Percentiles rank a stretch among this genome's conserved stretches.
Evolutionary conservation across 2,329 filamentous ascomycete species (phyloP).

Genomic region (Pseudogymnoascus verrucosus): DNA sequence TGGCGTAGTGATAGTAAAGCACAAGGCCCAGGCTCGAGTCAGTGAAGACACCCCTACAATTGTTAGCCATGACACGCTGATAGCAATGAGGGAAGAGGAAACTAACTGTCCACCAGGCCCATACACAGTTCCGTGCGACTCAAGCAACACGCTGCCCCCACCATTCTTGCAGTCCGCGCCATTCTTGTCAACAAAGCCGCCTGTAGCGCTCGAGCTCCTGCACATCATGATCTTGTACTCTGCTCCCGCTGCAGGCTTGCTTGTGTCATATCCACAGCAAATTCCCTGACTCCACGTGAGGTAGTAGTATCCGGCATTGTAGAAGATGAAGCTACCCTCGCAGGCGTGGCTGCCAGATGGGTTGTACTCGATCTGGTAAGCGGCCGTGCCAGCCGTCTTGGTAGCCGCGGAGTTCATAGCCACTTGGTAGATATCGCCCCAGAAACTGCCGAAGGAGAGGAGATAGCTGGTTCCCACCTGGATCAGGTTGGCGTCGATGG

Average conservation of each 20-base stretch:
- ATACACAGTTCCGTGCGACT: conserved; percentile 52
- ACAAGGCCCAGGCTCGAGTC: conserved; percentile 43
- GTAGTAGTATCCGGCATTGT: conserved; percentile 51
- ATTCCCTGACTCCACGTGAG: conserved; percentile 54
- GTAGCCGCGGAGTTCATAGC: conserved; percentile 35
- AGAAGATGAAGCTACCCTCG: conserved; percentile 50
- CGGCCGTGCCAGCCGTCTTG: conserved; percentile 22
- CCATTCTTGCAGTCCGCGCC: conserved; percentile 45
- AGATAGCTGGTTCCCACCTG: conserved; percentile 35
- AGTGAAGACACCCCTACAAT: conserved; percentile 42
- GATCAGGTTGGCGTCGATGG: conserved; percentile 52
- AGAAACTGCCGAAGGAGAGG: conserved; percentile 62
- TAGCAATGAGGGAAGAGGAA: not conserved
- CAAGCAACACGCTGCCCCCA: conserved; percentile 54
- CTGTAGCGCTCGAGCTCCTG: conserved; percentile 43
- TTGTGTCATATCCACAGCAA: conserved; percentile 52
- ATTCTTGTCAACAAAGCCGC: conserved; percentile 47
- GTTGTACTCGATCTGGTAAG: conserved; percentile 47
- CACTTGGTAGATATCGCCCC: conserved; percentile 55
- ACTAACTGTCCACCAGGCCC: conserved; percentile 53
- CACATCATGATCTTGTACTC: conserved; percentile 63
- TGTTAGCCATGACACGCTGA: not conserved
- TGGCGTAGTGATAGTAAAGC: conserved; percentile 56
- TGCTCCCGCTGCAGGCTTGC: conserved; percentile 43
- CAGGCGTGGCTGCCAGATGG: conserved; percentile 41